Evolutionary conservation across 768 basidiomycete species (phyloP).

Genomic region (Tricholoma furcatifolium): DNA sequence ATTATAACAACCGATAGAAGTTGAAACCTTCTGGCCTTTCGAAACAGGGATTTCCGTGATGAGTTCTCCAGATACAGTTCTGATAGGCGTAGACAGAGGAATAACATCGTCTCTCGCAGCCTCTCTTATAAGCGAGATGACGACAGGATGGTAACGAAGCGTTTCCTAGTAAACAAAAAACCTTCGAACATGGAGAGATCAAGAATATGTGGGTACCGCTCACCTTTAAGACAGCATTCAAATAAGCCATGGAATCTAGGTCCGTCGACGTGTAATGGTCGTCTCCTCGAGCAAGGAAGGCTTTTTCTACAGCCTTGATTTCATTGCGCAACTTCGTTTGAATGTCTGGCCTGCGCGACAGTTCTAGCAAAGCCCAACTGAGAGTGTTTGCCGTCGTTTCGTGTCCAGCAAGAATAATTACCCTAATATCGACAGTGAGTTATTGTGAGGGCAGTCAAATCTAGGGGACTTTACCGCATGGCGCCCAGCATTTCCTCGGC

Average conservation of each 20-base stretch:
- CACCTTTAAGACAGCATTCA: constrained; percentile 45
- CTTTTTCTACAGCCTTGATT: constrained; percentile 39
- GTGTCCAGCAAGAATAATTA: constrained; percentile 51
- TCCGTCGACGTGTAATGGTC: constrained; percentile 40
- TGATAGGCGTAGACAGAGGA: constrained; percentile 55
- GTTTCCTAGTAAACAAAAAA: constrained; percentile 34
- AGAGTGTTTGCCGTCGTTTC: constrained; percentile 61
- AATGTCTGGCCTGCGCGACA: constrained; percentile 54
- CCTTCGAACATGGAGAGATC: not conserved
- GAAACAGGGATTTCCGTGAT: constrained; percentile 47
- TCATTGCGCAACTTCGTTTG: constrained; percentile 65
- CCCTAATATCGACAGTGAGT: constrained; percentile 43
- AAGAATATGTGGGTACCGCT: not conserved
- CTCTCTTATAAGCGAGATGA: constrained; percentile 32
- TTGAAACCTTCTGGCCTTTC: constrained; percentile 46
- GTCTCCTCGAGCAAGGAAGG: constrained; percentile 34
- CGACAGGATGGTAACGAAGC: constrained; percentile 41
- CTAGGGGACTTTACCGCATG: constrained; percentile 45
- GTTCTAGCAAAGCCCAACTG: constrained; percentile 60
- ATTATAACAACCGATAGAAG: constrained; percentile 54
- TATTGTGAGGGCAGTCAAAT: constrained; percentile 25
- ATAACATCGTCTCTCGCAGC: constrained; percentile 53
- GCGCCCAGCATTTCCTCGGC: constrained; percentile 49
- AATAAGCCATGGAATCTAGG: constrained; percentile 49
- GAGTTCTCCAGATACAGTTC: constrained; percentile 40